Conservation (phyloP, 2,329 filamentous ascomycete species). For the Penicillium occitanis region DNA sequence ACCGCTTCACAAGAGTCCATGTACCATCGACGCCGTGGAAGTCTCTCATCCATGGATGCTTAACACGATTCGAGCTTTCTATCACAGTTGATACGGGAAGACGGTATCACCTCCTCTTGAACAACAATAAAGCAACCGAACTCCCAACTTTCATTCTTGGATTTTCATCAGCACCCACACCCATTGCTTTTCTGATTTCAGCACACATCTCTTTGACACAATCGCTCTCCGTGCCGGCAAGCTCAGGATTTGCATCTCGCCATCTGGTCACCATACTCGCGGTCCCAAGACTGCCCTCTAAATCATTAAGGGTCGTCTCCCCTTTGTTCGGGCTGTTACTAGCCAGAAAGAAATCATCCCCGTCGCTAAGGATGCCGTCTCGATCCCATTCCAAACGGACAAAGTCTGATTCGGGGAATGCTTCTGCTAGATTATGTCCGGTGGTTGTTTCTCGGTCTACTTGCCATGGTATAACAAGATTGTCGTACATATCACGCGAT, state of each 20-base stretch:
- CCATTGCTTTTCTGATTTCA: conserved; percentile 18
- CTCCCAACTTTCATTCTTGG: conserved; percentile 16
- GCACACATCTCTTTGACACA: conserved; percentile 22
- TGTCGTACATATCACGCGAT: conserved; percentile 42
- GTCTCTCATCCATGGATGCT: not conserved
- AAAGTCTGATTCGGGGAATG: conserved; percentile 45
- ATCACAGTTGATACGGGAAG: no score
- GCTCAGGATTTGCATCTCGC: conserved; percentile 41
- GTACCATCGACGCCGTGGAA: not conserved
- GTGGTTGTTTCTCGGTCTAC: not conserved
- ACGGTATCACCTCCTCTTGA: conserved; percentile 23
- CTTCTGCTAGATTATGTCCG: conserved; percentile 25
- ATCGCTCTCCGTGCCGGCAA: conserved; percentile 39
- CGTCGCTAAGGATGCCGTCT: conserved; percentile 32
- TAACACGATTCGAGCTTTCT: not conserved
- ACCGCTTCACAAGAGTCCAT: not conserved
- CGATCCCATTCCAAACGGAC: conserved; percentile 45
- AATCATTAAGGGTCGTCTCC: conserved; percentile 24
- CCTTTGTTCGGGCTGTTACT: conserved; percentile 18
- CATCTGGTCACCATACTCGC: conserved; percentile 44
- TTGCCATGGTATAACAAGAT: conserved; percentile 42
- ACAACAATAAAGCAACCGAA: conserved; percentile 19
- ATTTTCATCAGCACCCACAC: conserved; percentile 3
- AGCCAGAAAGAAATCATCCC: conserved; percentile 31
- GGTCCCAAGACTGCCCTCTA: conserved; percentile 33